Evolutionary conservation across 73 alveolate species (phyloP), one percentile per base, ranked within the genome.

Genomic region (Symbiodinium natans): DNA sequence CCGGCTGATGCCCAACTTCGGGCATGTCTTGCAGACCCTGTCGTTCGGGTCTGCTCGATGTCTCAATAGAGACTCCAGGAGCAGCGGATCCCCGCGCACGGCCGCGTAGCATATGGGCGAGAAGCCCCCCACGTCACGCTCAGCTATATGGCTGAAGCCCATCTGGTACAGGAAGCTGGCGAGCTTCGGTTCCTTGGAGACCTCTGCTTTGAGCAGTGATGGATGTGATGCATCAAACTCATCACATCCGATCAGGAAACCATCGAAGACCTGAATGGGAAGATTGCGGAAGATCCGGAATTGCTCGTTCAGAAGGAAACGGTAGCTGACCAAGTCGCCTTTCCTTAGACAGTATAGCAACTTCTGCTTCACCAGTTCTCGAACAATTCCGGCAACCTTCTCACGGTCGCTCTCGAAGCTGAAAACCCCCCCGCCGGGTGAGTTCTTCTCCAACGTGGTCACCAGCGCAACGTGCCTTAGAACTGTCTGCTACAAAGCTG

Each of bases 81-180:
- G 40, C 13, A 27, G 34, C 19, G 92, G 92, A 42, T 83, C 74
- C 23, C 92, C 92, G 2, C 74, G 59, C 75, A 83, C 38, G 39
- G 92, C 92, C 34, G 92, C 92, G 29, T 83, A 83, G 92, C 92
- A 83, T 23, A 42, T 13, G 27, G 92, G 92, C 38, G 92, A 83
- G n/a, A 29, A 83, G 36, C 92, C 92, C 15, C 38, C 39, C 27
- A 27, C 41, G 13, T 83, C 92, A 10, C 34, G 41, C 41, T 83
- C 92, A 2, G 75, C 38, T n/a, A 42, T 29, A 7, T 41, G 48
- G 38, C 74, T 17, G 73, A 42, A 42, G 39, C 34, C 36, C 77
- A 63, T 63, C 74, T 63, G 77, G 77, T 63, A 27, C 39, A 63
- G 77, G 77, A 63, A 63, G 17, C 77, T 0, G 6, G 38, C 77